Base-by-base conservation (phyloP, 345 rosid species). In the Eucalyptus shirleyi region DNA sequence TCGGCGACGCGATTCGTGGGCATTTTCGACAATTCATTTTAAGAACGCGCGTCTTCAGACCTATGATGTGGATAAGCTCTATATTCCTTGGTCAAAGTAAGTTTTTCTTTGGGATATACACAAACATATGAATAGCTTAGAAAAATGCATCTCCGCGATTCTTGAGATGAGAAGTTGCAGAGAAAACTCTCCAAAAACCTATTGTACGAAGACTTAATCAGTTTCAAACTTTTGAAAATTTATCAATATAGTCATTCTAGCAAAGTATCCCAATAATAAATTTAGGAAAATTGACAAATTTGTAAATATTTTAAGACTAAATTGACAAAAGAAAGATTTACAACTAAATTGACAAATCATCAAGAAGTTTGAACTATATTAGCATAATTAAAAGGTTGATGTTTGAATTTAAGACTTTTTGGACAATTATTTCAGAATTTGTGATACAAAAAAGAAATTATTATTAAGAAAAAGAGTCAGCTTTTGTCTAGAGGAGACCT, bases 311-410 rank as follows among this genome's bases (percentile, higher is more conserved):
- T 24, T 56, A 23, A 56, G 62, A 10, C 12, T 56, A 56, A 56
- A 56, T 56, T 24, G 13, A 56, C 62, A 56, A 1, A 56, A 56
- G 4, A 24, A 24, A 56, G 0, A 9, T 56, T 56, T 56, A 0
- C 13, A 23, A 56, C 9, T 56, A 26, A 56, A 56, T 10, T 56
- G 62, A 26, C 30, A 10, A 56, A 56, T 10, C 13, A 23, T 56
- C 62, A 24, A 24, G 62, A 5, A 6, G 3, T 56, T 56, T 56
- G 1, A 26, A 26, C 28, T 56, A 56, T 23, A 56, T 56, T 56
- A 1, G 0, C 14, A 56, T 0, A 56, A 56, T 56, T 24, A 9
- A 56, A 56, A 56, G 0, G 0, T 56, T 56, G 5, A 23, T 24
- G 13, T 0, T 56, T 56, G 30, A 24, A 56, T 24, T 24, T 1